These are phyloP conservation scores for Spathaspora girioi DNA, from an alignment of 805 yeast genomes.

Conservation along the genomic window DNA sequence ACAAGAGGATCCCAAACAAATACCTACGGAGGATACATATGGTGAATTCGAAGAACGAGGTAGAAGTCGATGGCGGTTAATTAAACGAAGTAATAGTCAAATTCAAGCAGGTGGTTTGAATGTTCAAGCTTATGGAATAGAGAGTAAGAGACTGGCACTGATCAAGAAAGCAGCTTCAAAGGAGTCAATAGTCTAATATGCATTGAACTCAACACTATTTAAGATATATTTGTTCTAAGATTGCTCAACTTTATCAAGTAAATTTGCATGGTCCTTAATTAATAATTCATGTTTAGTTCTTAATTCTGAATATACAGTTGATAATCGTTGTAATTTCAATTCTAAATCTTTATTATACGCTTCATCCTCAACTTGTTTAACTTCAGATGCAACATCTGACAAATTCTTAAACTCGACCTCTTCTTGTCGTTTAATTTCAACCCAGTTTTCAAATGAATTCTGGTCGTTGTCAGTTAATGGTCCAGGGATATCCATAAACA, in stretches of 20 bases:
- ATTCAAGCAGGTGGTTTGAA: neutral
- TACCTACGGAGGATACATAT: conserved; percentile 3
- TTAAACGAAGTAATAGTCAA: neutral
- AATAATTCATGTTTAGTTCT: conserved; percentile 59
- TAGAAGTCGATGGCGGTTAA: neutral
- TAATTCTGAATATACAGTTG: conserved; percentile 56
- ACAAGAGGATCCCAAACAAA: conserved; percentile 18
- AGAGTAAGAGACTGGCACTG: neutral
- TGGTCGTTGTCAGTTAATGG: conserved; percentile 10
- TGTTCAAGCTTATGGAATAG: neutral
- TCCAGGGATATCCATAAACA: conserved; percentile 29
- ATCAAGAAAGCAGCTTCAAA: neutral
- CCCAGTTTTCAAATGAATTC: conserved; percentile 45
- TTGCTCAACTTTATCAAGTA: conserved; percentile 16
- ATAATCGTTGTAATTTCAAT: conserved; percentile 44
- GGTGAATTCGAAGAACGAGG: neutral
- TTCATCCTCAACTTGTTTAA: conserved; percentile 14
- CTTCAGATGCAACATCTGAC: conserved; percentile 37
- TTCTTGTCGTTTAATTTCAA: conserved; percentile 46
- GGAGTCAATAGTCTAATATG: neutral
- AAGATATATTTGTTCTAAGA: neutral
- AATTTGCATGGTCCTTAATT: conserved; percentile 45
- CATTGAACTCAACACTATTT: no score
- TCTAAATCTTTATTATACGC: conserved; percentile 5
- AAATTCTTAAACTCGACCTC: conserved; percentile 50